Conservation (phyloP, 805 yeast species). For the Spathaspora girioi region DNA sequence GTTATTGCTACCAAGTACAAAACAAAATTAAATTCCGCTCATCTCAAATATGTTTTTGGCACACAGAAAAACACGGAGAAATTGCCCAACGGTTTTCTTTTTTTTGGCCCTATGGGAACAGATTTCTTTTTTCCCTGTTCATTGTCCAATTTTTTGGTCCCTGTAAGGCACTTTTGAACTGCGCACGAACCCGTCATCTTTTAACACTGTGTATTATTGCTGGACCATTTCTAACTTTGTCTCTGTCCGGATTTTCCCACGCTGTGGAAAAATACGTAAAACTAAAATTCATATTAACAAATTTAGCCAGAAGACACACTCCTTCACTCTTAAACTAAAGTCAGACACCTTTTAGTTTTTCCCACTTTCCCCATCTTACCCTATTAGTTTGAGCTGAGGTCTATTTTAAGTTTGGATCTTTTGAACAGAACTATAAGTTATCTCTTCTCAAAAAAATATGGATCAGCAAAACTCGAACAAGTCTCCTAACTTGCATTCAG, state of each 20-base stretch:
- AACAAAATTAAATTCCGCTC: no score
- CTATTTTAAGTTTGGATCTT: background rate
- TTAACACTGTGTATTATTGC: no score
- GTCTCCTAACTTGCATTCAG: constrained; percentile 9
- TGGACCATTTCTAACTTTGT: background rate
- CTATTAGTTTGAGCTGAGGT: background rate
- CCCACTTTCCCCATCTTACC: background rate
- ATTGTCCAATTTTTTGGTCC: background rate
- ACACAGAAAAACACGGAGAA: no score
- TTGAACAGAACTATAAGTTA: background rate
- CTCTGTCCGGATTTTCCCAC: background rate
- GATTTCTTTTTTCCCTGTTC: background rate
- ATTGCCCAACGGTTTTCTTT: no score
- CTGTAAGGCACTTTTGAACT: background rate
- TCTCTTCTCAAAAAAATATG: constrained; percentile 1
- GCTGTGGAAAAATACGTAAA: background rate
- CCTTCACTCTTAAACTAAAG: background rate
- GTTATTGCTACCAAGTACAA: no score
- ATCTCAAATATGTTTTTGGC: no score
- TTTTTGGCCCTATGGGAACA: no score
- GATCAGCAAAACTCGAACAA: constrained; percentile 3
- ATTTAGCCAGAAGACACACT: background rate
- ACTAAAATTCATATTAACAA: background rate
- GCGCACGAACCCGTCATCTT: background rate
- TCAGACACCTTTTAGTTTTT: background rate